Evolutionary conservation across 768 basidiomycete species (phyloP), one percentile per base, ranked within the genome.

Genomic region (Mycena belliarum): DNA sequence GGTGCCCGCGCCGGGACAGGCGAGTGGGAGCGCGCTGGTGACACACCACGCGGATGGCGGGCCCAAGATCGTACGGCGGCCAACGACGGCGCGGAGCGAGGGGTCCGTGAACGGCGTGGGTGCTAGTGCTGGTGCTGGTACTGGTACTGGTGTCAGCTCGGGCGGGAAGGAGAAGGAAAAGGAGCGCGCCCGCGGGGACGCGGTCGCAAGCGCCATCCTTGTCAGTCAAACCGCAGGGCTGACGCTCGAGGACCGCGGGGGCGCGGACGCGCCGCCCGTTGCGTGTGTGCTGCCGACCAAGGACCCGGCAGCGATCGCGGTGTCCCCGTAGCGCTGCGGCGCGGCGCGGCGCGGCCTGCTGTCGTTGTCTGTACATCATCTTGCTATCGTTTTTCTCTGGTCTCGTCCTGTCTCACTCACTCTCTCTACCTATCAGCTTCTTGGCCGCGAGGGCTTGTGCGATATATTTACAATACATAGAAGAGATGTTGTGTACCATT

Each of bases 11-110:
- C 68, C 68, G 52, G 72, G 55, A 50, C 69, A 60, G 59, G 55
- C 64, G 23, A 64, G 57, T 29, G 63, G 73, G 3, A 76, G 61
- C 42, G 72, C 46, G 24, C 29, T 49, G 7, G 50, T 52, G 23
- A 23, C 48, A 35, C 52, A 51, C 20, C 48, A 54, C 33, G 41
- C 23, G 40, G 26, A 40, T 26, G 42, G 2, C 47, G 48, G 49
- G 8, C 52, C 59, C 7, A 55, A 55, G 49, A 45, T 45, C 21
- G 59, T 60, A 26, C 26, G 59, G 43, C 59, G 59, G 43, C 59
- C 52, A 49, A 59, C 51, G 40, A 48, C 57, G 38, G 57, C 45
- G 26, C 35, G 46, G 40, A 40, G 43, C 32, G 50, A 35, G 40
- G 50, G 16, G 38, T 32, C 32, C 14, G 51, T 44, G 57, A 37